These are phyloP conservation scores for Curvularia verruculosa DNA, from an alignment of 2,329 filamentous ascomycete genomes.

Conservation along the genomic window DNA sequence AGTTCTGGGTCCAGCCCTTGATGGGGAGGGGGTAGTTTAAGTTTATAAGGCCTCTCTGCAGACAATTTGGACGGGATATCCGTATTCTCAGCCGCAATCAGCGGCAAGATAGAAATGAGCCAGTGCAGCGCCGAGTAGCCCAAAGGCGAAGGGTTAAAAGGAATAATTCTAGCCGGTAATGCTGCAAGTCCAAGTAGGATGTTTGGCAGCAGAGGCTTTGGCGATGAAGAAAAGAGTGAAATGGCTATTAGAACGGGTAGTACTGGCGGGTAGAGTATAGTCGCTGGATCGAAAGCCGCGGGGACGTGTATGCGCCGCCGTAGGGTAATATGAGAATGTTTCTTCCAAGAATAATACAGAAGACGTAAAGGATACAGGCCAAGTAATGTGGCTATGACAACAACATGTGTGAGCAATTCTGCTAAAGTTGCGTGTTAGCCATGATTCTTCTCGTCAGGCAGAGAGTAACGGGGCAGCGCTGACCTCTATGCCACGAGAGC, in stretches of 20 bases:
- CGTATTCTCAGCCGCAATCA: conserved; percentile 60
- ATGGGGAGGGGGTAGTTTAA: conserved; percentile 39
- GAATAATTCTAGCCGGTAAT: conserved; percentile 74
- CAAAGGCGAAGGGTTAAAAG: conserved; percentile 62
- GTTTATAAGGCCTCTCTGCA: conserved; percentile 44
- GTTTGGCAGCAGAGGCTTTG: conserved; percentile 73
- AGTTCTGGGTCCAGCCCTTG: conserved; percentile 61
- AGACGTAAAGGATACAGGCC: conserved; percentile 50
- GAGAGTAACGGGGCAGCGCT: conserved; percentile 8
- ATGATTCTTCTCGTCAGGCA: neutral
- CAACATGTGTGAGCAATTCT: conserved; percentile 51
- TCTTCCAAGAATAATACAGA: conserved; percentile 39
- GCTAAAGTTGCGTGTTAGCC: conserved; percentile 32
- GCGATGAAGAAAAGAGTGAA: conserved; percentile 69
- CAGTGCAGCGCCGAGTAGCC: conserved; percentile 76
- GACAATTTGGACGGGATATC: conserved; percentile 43
- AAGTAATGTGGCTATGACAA: conserved; percentile 39
- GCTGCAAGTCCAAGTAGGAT: conserved; percentile 81
- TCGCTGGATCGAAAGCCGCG: conserved; percentile 84
- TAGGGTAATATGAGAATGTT: conserved; percentile 37
- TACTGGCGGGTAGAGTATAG: conserved; percentile 81
- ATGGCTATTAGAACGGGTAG: conserved; percentile 79
- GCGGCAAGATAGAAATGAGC: conserved; percentile 73
- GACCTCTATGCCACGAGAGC: conserved; percentile 51
- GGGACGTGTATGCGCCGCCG: conserved; percentile 67